Evolutionary conservation across 2,329 filamentous ascomycete genomes (phyloP), one percentile per base, ranked within the genome.

Genomic region (Arthrobotrys entomopaga): DNA sequence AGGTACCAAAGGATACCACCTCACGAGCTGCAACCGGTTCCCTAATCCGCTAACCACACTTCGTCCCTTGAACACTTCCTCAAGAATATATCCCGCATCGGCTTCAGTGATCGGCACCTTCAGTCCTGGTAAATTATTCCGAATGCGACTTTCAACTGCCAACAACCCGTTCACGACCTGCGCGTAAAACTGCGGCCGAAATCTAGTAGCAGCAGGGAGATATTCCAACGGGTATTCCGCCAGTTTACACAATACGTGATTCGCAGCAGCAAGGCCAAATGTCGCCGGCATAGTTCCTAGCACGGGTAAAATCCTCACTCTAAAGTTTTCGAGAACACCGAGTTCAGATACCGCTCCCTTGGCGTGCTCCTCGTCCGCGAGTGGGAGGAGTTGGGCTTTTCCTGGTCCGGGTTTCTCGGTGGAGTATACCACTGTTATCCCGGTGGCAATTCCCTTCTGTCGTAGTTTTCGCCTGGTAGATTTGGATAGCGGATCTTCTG

Each of bases 231-330:
- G 95, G 79, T 99, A 99, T 6, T 89, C 91, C 77, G 86, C 82
- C 53, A 98, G 87, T 69, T 88, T 87, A 65, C 96, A 86, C 77
- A 99, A 94, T 72, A 98, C 88, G 80, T 98, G 92, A 82, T 98
- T 99, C 2, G 95, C 95, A 7, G 91, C 88, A 0, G 90, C 91
- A 65, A 97, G 91, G 7, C 95, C 95, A 81, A 99, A 99, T 0
- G 98, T 90, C 1, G 95, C 94, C 0, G 95, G 95, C 93, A 99
- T 97, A 0, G 95, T 99, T 0, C 95, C 95, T 2, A 99, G 83
- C 0, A 99, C 95, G 0, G 95, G 95, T 7, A 99, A 82, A 67
- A 99, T 99, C n/a, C 95, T 87, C 8, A 97, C 92, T 22, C 95
- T 87, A 81, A 99, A 99, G 80, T 97, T 93, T 0, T 93, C 91